Evolutionary conservation across 2,329 filamentous ascomycete species (phyloP), one percentile per base, ranked within the genome.

Genomic region (Pseudogymnoascus sp.): DNA sequence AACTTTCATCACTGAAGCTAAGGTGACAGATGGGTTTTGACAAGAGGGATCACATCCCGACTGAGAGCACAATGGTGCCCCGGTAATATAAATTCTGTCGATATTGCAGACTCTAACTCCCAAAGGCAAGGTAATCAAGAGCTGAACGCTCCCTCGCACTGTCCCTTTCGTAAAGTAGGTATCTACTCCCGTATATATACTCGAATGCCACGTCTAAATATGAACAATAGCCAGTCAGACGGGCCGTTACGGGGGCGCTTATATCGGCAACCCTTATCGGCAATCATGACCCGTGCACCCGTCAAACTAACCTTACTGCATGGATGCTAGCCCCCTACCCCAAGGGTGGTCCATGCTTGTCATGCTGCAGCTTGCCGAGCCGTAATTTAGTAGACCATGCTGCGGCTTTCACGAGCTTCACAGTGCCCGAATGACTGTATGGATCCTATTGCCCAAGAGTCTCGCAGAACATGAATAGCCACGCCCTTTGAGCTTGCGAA

Each of bases 321-420:
- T 57, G 26, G 4, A 34, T 57, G 47, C 47, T 57, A 57, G 26
- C 47, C 26, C 47, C 47, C 26, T 34, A 57, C 47, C 47, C 47
- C 31, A 12, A 34, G 47, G 26, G 31, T 57, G 47, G 47, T 12
- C n/a, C 5, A 57, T 57, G 47, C 47, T 34, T 57, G 47, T 57
- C 26, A 57, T 57, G 26, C 47, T 54, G 26, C 47, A 57, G 8
- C 47, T 57, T 57, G 47, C 47, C 45, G 23, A 51, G 23, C 45
- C 47, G 47, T 54, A 54, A 54, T 54, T 31, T 54, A 54, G 47
- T 54, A 31, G 47, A 8, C 29, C 14, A 54, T 31, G 47, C 47
- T 31, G 8, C 47, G 26, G 26, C 47, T 57, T 57, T 57, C 47
- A 57, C 47, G 26, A 57, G 47, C 47, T 57, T 57, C 47, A 57